Evolutionary conservation across 129 eudicot species (phyloP).

Genomic region (Ambrosia artemisiifolia): DNA sequence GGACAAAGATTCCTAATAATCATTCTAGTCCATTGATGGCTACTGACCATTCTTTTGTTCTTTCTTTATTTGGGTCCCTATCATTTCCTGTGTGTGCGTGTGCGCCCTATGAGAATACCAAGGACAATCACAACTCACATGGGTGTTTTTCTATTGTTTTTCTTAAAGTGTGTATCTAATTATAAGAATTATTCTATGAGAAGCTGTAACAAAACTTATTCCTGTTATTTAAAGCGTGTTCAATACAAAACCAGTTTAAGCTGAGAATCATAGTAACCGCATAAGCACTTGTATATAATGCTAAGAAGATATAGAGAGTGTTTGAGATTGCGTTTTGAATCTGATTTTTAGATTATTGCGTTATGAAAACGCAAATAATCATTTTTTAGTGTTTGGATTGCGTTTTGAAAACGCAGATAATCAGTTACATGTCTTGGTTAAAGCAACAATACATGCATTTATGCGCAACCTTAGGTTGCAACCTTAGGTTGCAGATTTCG

Average conservation of each 20-base stretch:
- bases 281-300: neutral
- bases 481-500: no score
- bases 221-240: neutral
- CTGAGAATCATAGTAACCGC: neutral
- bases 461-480: no score
- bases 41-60: slow-evolving; percentile 32
- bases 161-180: neutral
- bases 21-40: slow-evolving; percentile 24
- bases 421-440: no score
- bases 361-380: no score
- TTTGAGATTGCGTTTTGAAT: no score
- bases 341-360: no score
- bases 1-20: slow-evolving; percentile 35
- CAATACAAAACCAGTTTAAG: neutral
- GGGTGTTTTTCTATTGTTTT: neutral
- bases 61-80: slow-evolving; percentile 49
- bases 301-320: neutral
- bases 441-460: no score
- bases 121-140: slow-evolving; percentile 8
- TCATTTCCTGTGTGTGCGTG: slow-evolving; percentile 30
- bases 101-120: slow-evolving; percentile 18
- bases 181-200: neutral
- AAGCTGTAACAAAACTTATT: neutral
- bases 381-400: no score
- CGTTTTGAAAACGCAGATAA: no score